Base-by-base conservation (phyloP, 2,329 filamentous ascomycete genomes). In the Zarea fungicola region DNA sequence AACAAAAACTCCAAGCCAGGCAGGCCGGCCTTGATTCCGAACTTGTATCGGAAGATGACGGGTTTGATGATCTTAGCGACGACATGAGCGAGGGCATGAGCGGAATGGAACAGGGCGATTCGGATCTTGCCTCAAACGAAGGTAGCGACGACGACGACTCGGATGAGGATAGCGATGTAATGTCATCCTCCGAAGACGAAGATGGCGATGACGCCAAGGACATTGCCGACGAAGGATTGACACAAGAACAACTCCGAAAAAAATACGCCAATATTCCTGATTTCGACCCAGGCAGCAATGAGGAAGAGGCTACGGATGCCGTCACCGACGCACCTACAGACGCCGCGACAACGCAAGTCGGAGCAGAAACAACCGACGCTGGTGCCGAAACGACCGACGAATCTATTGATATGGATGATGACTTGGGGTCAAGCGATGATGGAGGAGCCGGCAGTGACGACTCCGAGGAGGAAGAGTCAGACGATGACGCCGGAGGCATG, bases 231-330 rank as follows among this genome's bases (percentile, higher is more conserved):
- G 84, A 85, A 52, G 73, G 75, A 10, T 71, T 89, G 4, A 87
- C 84, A 0, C 79, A 84, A 52, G 85, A 87, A 50, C 81, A 89
- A 59, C 63, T 89, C 13, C 77, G 74, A 22, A 74, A 75, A 32
- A 89, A 89, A 62, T 89, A 89, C 54, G 80, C 81, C 8, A 75
- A 83, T 46, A 69, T 88, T 6, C 81, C 83, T 0, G 72, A 73
- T 16, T 53, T 77, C 4, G 46, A 48, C 16, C 18, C 37, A 9
- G 31, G 18, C 10, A 42, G 29, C 37, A 29, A 42, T 8, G 62
- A n/a, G n/a, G n/a, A 70, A 19, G 54, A 54, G 13, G 54, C 61
- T 10, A 56, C 54, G 3, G 60, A 61, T 2, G 61, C 65, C 4
- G 13, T n/a, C 7, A 46, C 43, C 31, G 54, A 60, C 31, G 54